A percentile compares a stretch with the other conserved stretches of the same genome.
Evolutionary conservation across 805 yeast genomes (phyloP).

Genomic region (Candida qinlingensis): DNA sequence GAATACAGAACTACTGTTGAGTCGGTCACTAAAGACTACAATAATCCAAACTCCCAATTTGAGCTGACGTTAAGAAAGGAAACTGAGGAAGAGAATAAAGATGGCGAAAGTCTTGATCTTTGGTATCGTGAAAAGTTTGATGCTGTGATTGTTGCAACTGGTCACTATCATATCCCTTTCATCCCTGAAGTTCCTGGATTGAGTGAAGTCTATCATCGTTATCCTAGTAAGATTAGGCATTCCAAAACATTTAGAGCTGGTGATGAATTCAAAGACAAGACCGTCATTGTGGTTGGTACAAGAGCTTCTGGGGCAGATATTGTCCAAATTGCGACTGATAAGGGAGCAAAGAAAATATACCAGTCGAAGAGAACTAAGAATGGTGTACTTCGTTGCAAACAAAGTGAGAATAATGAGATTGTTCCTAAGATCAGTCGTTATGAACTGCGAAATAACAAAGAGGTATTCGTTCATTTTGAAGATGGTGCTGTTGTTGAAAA

Average conservation of each 20-base stretch:
- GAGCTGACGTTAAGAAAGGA: conserved; percentile 28
- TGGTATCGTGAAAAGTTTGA: conserved; percentile 36
- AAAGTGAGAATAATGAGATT: conserved; percentile 27
- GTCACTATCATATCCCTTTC: conserved; percentile 50
- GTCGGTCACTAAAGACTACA: conserved; percentile 25
- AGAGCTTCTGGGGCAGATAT: conserved; percentile 64
- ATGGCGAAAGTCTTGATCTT: conserved; percentile 24
- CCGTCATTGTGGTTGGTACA: conserved; percentile 55
- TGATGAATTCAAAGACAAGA: conserved; percentile 24
- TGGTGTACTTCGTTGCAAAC: conserved; percentile 6
- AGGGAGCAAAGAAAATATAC: conserved; percentile 5
- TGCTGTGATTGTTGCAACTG: conserved; percentile 45
- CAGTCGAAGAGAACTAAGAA: conserved; percentile 29
- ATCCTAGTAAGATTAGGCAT: conserved; percentile 22
- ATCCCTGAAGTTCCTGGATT: conserved; percentile 46
- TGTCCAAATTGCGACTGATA: conserved; percentile 25
- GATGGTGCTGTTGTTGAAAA: conserved; percentile 38
- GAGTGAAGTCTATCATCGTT: conserved; percentile 19
- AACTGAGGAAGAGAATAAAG: conserved; percentile 13
- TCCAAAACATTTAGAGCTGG: conserved; percentile 42
- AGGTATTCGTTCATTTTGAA: conserved; percentile 30
- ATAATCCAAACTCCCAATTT: conserved; percentile 18
- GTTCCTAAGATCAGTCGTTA: conserved; percentile 33
- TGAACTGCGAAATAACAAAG: conserved; percentile 26
- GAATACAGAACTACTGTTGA: conserved; percentile 34